phyloP scores from a whole-genome alignment of 208 protist genomes.

The Acanthamoeba healyi region DNA sequence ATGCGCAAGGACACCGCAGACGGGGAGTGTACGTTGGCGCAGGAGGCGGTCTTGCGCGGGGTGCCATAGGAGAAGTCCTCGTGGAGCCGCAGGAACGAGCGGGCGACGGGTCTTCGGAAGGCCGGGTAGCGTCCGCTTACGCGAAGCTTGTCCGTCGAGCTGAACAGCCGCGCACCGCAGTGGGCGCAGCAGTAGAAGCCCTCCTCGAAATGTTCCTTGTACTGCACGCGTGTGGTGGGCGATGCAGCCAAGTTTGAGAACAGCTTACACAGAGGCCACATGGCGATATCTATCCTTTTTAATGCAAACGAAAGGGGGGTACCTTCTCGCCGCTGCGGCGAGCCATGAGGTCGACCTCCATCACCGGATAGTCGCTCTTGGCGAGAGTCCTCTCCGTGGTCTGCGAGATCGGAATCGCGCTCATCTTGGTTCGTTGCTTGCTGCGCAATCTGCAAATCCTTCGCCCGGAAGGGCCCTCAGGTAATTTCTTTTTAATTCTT shows the following conservation, averaged over 20 bases:
- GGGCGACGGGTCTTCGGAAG: constrained; percentile 44
- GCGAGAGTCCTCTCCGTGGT: constrained; percentile 34
- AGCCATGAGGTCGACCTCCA: constrained; percentile 58
- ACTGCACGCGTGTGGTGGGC: not conserved
- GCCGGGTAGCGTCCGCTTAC: constrained; percentile 22
- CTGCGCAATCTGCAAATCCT: too few relatives aligned
- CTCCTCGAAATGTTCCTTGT: constrained; percentile 41
- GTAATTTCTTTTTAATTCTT: not conserved
- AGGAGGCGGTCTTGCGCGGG: constrained; percentile 20
- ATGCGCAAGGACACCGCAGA: not conserved
- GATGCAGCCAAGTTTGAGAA: not conserved
- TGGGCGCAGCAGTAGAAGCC: constrained; percentile 67
- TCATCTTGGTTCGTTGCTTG: not conserved
- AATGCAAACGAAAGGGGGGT: not conserved
- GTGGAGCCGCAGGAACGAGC: constrained; percentile 22
- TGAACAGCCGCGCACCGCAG: constrained; percentile 42
- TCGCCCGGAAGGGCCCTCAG: too few relatives aligned
- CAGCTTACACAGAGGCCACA: too few relatives aligned
- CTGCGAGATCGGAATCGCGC: constrained; percentile 5
- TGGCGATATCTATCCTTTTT: too few relatives aligned
- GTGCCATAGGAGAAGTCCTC: constrained; percentile 64
- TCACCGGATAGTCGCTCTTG: constrained; percentile 11
- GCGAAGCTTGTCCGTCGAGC: constrained; percentile 34
- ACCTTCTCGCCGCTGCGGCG: constrained; percentile 43
- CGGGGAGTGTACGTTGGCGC: not conserved